phyloP scores from a whole-genome alignment of 495 filamentous ascomycete species.

The Wilcoxina mikolae region DNA sequence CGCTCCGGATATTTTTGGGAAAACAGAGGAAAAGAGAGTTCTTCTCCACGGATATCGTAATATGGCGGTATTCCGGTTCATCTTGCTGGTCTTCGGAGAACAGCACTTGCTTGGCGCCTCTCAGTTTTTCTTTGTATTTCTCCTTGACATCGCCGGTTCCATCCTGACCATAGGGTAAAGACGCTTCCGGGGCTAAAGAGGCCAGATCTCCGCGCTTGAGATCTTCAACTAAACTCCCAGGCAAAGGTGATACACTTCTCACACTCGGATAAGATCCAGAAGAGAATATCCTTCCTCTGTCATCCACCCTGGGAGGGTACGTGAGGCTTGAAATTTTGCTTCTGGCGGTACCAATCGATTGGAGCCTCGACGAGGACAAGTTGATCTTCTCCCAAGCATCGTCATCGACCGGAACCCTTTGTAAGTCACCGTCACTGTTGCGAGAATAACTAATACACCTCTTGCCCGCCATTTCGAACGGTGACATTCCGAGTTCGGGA shows the following conservation, averaged over 20 bases:
- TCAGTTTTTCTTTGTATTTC: background rate
- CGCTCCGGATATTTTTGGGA: slow-evolving; percentile 12
- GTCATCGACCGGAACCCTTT: background rate
- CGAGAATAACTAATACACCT: background rate
- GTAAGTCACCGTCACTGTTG: background rate
- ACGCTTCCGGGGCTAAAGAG: background rate
- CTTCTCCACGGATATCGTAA: slow-evolving; percentile 15
- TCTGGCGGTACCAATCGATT: background rate
- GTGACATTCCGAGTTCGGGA: background rate
- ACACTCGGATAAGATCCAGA: slow-evolving; percentile 6
- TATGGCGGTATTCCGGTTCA: background rate
- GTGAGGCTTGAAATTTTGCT: background rate
- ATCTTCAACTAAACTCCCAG: background rate
- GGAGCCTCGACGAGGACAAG: background rate
- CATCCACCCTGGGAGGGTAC: background rate
- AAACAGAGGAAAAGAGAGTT: slow-evolving; percentile 19
- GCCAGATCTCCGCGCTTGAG: background rate
- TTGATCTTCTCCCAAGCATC: background rate
- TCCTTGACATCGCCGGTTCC: slow-evolving; percentile 1
- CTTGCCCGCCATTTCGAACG: background rate
- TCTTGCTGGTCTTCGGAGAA: background rate
- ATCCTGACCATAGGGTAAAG: background rate
- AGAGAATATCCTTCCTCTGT: slow-evolving; percentile 1
- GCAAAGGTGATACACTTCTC: background rate
- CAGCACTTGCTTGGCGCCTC: background rate